These are phyloP conservation scores for Shiraia sp. DNA, from an alignment of 2,329 filamentous ascomycete genomes.

Conservation along the genomic window DNA sequence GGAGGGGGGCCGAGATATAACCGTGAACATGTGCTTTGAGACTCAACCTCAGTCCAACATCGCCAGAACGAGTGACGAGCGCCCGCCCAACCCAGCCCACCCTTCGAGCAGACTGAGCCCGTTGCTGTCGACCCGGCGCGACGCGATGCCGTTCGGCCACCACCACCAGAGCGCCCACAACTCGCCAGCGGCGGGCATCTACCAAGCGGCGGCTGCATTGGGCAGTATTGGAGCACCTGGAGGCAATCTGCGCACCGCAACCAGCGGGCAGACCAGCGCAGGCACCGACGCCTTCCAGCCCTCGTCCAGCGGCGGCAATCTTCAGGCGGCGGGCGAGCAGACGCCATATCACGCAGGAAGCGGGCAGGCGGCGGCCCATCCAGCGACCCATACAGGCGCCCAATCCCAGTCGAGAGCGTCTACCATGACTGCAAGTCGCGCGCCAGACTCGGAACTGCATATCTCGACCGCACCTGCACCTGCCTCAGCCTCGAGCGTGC, in stretches of 20 bases:
- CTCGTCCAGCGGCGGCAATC: constrained; percentile 34
- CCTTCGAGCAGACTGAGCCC: constrained; percentile 3
- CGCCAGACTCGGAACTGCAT: constrained; percentile 60
- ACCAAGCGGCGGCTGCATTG: constrained; percentile 51
- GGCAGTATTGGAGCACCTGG: constrained; percentile 53
- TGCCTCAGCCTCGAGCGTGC: constrained; percentile 26
- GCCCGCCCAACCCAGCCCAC: constrained; percentile 3
- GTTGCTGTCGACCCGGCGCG: constrained; percentile 12
- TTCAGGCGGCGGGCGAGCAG: constrained; percentile 19
- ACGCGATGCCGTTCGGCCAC: constrained; percentile 46
- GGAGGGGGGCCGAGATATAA: not conserved
- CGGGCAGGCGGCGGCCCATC: constrained; percentile 34
- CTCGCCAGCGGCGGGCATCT: constrained; percentile 49
- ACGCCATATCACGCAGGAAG: constrained; percentile 2
- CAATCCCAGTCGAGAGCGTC: constrained; percentile 56
- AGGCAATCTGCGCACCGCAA: constrained; percentile 45
- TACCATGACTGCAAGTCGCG: constrained; percentile 40
- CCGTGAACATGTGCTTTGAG: not conserved
- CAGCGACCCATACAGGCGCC: constrained; percentile 51
- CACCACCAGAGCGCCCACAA: constrained; percentile 39
- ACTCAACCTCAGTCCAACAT: not conserved
- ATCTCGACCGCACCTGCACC: constrained; percentile 53
- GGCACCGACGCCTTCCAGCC: constrained; percentile 51
- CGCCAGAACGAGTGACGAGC: constrained; percentile 3
- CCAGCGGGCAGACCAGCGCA: constrained; percentile 47